Conservation (phyloP, 306 rosid species). For the Chamaecrista fasciculata region DNA sequence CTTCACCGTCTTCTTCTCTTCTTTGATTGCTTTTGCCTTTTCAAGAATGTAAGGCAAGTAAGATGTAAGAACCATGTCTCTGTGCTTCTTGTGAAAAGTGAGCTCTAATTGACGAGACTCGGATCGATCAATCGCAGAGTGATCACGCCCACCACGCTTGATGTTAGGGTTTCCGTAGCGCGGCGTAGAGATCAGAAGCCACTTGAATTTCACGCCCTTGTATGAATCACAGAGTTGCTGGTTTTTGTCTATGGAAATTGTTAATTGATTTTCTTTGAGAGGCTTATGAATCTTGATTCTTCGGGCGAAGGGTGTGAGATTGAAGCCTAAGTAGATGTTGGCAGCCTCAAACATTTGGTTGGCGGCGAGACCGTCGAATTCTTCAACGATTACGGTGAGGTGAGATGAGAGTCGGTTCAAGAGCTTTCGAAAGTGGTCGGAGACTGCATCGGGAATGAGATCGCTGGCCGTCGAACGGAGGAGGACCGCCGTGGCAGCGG, state of each 20-base stretch:
- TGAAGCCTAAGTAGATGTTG: slow-evolving; percentile 43
- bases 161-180: slow-evolving; percentile 21
- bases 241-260: slow-evolving; percentile 40
- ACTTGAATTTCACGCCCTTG: slow-evolving; percentile 44
- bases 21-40: slow-evolving; percentile 29
- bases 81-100: slow-evolving; percentile 44
- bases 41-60: slow-evolving; percentile 44
- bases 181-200: slow-evolving; percentile 39
- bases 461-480: slow-evolving; percentile 34
- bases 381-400: slow-evolving; percentile 45
- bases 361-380: slow-evolving; percentile 42
- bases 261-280: slow-evolving; percentile 35
- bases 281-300: slow-evolving; percentile 46
- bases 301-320: slow-evolving; percentile 6
- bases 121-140: not conserved
- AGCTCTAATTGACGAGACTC: slow-evolving; percentile 47
- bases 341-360: slow-evolving; percentile 55
- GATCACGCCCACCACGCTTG: slow-evolving; percentile 2
- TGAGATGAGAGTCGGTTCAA: slow-evolving; percentile 32
- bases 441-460: slow-evolving; percentile 41
- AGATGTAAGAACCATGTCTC: slow-evolving; percentile 39
- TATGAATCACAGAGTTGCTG: slow-evolving; percentile 39
- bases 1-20: slow-evolving; percentile 47
- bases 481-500: slow-evolving; percentile 42
- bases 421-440: slow-evolving; percentile 30